These are phyloP conservation scores for Candida succiphila DNA, from an alignment of 805 yeast genomes.

Conservation along the genomic window DNA sequence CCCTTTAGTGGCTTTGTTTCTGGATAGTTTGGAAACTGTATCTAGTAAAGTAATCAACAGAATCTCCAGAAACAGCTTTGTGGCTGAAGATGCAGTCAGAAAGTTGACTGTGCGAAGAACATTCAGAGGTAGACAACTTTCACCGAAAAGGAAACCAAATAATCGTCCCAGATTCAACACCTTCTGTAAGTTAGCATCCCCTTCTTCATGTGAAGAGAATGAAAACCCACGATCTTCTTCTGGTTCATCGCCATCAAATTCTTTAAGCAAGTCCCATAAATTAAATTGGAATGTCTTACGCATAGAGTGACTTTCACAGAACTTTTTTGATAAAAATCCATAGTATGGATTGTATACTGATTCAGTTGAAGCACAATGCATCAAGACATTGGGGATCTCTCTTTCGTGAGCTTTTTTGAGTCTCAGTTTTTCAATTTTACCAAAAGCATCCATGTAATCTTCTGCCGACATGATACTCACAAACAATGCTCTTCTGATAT, in stretches of 20 bases:
- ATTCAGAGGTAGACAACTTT: constrained; percentile 65
- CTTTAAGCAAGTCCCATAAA: constrained; percentile 79
- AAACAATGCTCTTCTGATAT: constrained; percentile 86
- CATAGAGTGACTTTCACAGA: constrained; percentile 66
- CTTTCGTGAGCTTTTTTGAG: constrained; percentile 72
- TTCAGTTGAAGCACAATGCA: constrained; percentile 83
- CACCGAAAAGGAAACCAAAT: constrained; percentile 67
- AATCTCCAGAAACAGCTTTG: constrained; percentile 63
- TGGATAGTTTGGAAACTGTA: constrained; percentile 53
- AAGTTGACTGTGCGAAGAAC: constrained; percentile 66
- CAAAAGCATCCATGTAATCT: constrained; percentile 81
- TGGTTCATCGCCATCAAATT: constrained; percentile 46
- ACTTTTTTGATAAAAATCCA: constrained; percentile 64
- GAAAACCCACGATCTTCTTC: constrained; percentile 30
- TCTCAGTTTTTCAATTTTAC: constrained; percentile 69
- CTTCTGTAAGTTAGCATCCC: constrained; percentile 45
- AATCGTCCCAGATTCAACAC: constrained; percentile 70
- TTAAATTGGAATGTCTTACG: constrained; percentile 81
- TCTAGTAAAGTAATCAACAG: constrained; percentile 61
- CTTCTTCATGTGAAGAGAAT: constrained; percentile 26
- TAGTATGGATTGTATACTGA: constrained; percentile 84
- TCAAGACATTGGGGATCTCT: constrained; percentile 76
- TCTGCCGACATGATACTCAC: constrained; percentile 92
- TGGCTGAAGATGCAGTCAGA: constrained; percentile 50
- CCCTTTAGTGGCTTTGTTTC: constrained; percentile 25